Evolutionary conservation across 352 stramenopile species (phyloP).

Genomic region (Phytophthora macrochlamydospora): DNA sequence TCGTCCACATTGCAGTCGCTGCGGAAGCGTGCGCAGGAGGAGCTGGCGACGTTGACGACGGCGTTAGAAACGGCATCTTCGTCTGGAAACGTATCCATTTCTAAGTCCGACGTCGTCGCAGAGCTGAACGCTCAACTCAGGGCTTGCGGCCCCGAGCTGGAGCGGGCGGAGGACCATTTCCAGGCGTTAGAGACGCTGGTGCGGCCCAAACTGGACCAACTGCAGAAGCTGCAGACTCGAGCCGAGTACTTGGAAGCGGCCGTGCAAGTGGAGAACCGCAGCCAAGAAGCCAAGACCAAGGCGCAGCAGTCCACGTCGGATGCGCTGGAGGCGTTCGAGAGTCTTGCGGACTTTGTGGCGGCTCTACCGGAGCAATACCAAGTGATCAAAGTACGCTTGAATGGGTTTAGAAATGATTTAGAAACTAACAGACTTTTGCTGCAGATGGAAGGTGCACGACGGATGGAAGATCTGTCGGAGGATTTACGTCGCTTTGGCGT

Average conservation of each 20-base stretch:
- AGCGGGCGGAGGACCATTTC: constrained; percentile 52
- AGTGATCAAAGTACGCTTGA: constrained; percentile 41
- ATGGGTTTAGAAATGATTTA: neutral
- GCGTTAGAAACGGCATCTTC: constrained; percentile 12
- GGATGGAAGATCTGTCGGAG: constrained; percentile 49
- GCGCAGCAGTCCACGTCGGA: constrained; percentile 47
- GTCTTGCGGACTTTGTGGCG: constrained; percentile 42
- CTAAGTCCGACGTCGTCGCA: constrained; percentile 26
- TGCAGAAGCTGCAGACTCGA: constrained; percentile 45
- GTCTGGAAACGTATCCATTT: neutral
- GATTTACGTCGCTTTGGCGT: constrained; percentile 59
- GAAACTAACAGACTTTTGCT: constrained; percentile 1
- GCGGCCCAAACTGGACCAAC: constrained; percentile 28
- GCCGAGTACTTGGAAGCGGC: constrained; percentile 51
- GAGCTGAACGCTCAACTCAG: constrained; percentile 20
- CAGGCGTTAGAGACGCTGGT: constrained; percentile 45
- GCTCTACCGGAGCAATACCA: constrained; percentile 48
- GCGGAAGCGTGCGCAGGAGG: constrained; percentile 18
- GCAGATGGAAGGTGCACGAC: constrained; percentile 48
- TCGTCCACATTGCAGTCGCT: constrained; percentile 20
- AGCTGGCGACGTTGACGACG: constrained; percentile 23
- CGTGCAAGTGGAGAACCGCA: constrained; percentile 61
- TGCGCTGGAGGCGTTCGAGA: constrained; percentile 50
- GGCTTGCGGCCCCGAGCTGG: constrained; percentile 21
- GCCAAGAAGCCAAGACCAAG: constrained; percentile 39